Evolutionary conservation across 768 basidiomycete species (phyloP).

Genomic region (Termitomyces sp.): DNA sequence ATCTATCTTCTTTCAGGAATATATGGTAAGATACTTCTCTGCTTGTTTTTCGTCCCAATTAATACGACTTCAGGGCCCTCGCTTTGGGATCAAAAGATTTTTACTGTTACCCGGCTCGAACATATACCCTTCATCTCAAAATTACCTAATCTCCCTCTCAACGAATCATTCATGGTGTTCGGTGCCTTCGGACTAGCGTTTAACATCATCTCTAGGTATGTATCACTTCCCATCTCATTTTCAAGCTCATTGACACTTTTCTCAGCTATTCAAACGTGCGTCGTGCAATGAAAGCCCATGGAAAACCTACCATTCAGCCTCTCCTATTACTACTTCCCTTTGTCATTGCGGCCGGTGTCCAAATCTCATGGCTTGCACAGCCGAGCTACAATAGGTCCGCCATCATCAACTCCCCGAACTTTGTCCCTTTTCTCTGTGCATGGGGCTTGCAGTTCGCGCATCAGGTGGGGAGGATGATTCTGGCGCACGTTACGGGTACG

Average conservation of each 20-base stretch:
- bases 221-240: neutral
- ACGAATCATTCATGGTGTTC: constrained; percentile 86
- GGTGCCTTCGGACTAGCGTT: constrained; percentile 61
- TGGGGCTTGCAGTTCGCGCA: constrained; percentile 94
- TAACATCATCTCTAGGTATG: constrained; percentile 73
- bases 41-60: neutral
- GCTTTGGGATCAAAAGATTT: constrained; percentile 74
- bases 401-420: constrained; percentile 71
- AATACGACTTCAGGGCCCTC: constrained; percentile 45
- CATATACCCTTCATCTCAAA: constrained; percentile 39
- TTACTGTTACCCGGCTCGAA: constrained; percentile 53
- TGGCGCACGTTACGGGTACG: constrained; percentile 83
- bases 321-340: constrained; percentile 79
- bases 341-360: constrained; percentile 58
- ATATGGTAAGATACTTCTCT: constrained; percentile 42
- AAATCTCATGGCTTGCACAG: constrained; percentile 77
- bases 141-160: constrained; percentile 69
- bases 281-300: constrained; percentile 33
- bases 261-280: constrained; percentile 78
- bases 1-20: constrained; percentile 79
- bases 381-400: constrained; percentile 53
- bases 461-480: constrained; percentile 87
- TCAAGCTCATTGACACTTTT: neutral
- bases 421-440: constrained; percentile 84
- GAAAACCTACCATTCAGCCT: constrained; percentile 43